These are phyloP conservation scores for Begonia peltatifolia DNA, from an alignment of 306 rosid genomes.

Conservation along the genomic window DNA sequence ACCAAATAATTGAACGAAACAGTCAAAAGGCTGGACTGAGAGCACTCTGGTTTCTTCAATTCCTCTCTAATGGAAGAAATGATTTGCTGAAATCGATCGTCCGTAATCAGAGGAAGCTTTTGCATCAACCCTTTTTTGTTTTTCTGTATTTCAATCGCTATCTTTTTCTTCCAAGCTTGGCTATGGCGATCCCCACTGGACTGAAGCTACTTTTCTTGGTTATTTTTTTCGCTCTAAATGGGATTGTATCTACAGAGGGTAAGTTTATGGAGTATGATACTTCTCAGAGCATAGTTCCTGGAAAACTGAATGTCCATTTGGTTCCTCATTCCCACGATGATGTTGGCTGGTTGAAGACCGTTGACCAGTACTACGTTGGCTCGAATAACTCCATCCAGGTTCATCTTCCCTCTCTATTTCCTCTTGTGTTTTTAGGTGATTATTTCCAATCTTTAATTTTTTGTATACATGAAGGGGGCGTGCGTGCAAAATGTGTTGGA, in stretches of 20 bases:
- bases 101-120: too few species aligned
- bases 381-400: slow-evolving; percentile 74
- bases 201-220: background rate
- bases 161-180: background rate
- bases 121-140: too few species aligned
- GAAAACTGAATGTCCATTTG: slow-evolving; percentile 66
- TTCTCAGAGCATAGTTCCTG: slow-evolving; percentile 30
- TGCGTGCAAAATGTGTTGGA: slow-evolving; percentile 44
- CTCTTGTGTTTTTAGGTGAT: background rate
- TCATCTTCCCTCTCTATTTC: background rate
- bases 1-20: too few species aligned
- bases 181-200: background rate
- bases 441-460: background rate
- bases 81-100: too few species aligned
- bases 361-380: slow-evolving; percentile 81
- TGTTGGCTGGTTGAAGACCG: slow-evolving; percentile 83
- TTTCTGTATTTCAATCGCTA: too few species aligned
- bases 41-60: too few species aligned
- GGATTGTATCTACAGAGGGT: background rate
- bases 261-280: slow-evolving; percentile 50
- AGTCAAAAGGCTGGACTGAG: too few species aligned
- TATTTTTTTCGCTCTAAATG: background rate
- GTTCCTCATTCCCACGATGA: slow-evolving; percentile 69
- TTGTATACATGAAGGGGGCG: slow-evolving; percentile 14
- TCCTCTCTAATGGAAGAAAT: too few species aligned